A percentile compares a stretch with the other conserved stretches of the same genome.
phyloP scores from a whole-genome alignment of 2,329 filamentous ascomycete genomes.

The Nannizziopsis arthrosporioides region DNA sequence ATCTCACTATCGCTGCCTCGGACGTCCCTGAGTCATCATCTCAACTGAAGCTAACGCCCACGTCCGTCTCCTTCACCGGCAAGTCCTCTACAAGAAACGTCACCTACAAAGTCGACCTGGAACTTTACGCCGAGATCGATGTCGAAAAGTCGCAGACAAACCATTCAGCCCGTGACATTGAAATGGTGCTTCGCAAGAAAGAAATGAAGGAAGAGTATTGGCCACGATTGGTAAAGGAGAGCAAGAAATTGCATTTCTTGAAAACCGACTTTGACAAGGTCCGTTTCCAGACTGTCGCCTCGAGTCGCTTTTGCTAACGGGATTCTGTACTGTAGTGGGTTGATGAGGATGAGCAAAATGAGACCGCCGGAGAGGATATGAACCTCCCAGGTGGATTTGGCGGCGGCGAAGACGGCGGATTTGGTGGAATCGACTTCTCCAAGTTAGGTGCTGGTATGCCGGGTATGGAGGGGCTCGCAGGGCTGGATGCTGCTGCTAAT shows the following conservation, averaged over 20 bases:
- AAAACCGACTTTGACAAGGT: constrained; percentile 99
- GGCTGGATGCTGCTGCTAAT: constrained; percentile 27
- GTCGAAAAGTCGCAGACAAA: constrained; percentile 68
- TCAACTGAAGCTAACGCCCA: constrained; percentile 73
- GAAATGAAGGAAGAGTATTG: constrained; percentile 89
- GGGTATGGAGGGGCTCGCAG: constrained; percentile 28
- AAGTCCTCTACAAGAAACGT: constrained; percentile 73
- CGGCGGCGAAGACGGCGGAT: constrained; percentile 51
- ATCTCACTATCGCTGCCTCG: constrained; percentile 78
- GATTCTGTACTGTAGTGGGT: constrained; percentile 54
- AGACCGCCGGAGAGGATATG: constrained; percentile 66
- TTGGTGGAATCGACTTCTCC: constrained; percentile 85
- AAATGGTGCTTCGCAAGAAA: constrained; percentile 94
- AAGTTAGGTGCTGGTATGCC: constrained; percentile 57
- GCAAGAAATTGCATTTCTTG: constrained; percentile 82
- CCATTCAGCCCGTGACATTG: constrained; percentile 78
- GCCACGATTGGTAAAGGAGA: constrained; percentile 85
- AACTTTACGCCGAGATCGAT: constrained; percentile 87
- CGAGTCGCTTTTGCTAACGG: neutral
- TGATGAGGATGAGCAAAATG: constrained; percentile 96
- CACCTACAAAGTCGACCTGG: constrained; percentile 73
- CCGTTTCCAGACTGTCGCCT: constrained; percentile 20
- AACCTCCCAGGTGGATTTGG: constrained; percentile 40
- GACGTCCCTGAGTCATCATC: constrained; percentile 67
- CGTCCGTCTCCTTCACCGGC: constrained; percentile 67